Evolutionary conservation across 2,329 filamentous ascomycete species (phyloP), one percentile per base, ranked within the genome.

Genomic region (Coniochaeta sp.): DNA sequence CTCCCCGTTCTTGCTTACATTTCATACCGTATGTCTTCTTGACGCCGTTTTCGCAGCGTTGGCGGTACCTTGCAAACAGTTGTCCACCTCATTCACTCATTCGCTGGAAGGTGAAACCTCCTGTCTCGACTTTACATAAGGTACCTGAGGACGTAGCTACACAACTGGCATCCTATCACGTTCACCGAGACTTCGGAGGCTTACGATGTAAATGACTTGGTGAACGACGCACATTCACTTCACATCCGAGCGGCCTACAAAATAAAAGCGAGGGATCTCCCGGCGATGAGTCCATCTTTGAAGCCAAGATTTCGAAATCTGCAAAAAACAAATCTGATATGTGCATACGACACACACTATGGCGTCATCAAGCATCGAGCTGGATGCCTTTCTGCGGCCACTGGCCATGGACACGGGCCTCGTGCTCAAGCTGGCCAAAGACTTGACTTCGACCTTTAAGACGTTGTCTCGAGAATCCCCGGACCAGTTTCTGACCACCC

Each of bases 401-500:
- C 67, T 84, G 16, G 64, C 62, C 20, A 67, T 83, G 54, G 71
- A 81, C 58, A 58, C 69, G 22, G 60, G 68, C 1, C 75, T 66
- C 47, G 69, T 78, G 31, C 64, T 75, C 54, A 58, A 63, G 24
- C 69, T 85, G 47, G 75, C 80, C 5, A 65, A 62, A 32, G 70
- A 70, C 48, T 72, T 85, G 40, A 65, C 70, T 49, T 56, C 59
- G 12, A 75, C 70, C 22, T 85, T 81, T 58, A 65, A 63, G 20
- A 60, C 66, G 6, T 67, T 85, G 45, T 77, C 81, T 20, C 73
- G 75, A 52, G 65, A 79, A 31, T 80, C 79, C 1, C 53, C 65
- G 20, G 67, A 77, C 33, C 81, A 84, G 61, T 85, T 84, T 58
- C 64, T 85, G 30, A 71, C 79, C 12, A 84, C 81, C 3, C 81